Evolutionary conservation across 257 asterid species (phyloP), one percentile per base, ranked within the genome.

Genomic region (Przewalskia tangutica): DNA sequence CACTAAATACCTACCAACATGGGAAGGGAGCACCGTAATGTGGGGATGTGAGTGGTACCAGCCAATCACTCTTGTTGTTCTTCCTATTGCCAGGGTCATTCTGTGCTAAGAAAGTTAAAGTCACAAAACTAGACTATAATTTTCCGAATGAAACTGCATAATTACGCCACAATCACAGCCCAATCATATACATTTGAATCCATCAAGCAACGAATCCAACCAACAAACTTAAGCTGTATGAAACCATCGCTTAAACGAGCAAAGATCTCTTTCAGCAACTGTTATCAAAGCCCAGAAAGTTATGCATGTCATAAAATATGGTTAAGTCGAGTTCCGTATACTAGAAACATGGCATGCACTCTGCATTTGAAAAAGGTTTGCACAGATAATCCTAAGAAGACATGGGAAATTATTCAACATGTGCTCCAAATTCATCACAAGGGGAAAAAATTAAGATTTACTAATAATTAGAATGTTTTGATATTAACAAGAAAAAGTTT

Each of bases 31-130:
- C 82, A 96, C 99, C 3, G 99, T 96, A 75, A 96, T 96, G 87
- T 96, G 98, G 86, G 99, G 99, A 88, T 96, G 99, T 73, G 99
- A 96, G 82, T 96, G 99, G 87, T 96, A 96, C 99, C 99, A 96
- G 44, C 99, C 99, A 88, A 96, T 96, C 89, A 96, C 99, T 86
- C 99, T 88, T 82, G 98, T 96, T 51, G 93, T 90, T 80, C 88
- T 92, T 67, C 98, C 98, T 2, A 93, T 93, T 85, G 88, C 91
- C 79, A 58, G 63, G 12, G 99, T 89, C 93, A 96, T 92, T 91
- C 92, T 96, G 99, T 96, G 94, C 87, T 85, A 18, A 81, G 70
- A 85, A 40, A 82, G 97, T 94, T 93, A 95, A 94, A 54, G 86
- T 32, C 81, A 88, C 97, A 90, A 89, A 77, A 54, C 83, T 51